These are phyloP conservation scores for Saccharomyces hybrid DNA, from an alignment of 1,139 yeast genomes.

Conservation along the genomic window DNA sequence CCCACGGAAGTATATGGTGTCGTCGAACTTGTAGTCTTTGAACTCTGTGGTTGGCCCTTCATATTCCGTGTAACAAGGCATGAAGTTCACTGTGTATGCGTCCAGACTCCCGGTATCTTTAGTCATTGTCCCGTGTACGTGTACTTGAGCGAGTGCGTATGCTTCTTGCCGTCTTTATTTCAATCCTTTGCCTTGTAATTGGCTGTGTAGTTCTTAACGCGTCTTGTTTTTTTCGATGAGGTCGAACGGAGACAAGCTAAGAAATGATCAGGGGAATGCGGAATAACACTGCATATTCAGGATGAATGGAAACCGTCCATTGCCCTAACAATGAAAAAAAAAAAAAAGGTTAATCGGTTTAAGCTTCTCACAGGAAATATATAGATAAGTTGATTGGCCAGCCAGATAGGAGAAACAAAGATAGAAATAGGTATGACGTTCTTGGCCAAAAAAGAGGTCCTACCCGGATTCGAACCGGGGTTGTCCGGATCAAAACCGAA, in stretches of 20 bases:
- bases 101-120: background rate
- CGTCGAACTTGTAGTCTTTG: background rate
- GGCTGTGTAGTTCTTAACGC: background rate
- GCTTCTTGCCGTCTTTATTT: background rate
- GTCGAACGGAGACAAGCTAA: background rate
- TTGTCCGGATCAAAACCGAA: conserved; percentile 71
- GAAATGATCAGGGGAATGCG: background rate
- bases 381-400: background rate
- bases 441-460: conserved; percentile 48
- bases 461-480: conserved; percentile 97
- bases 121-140: background rate
- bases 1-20: background rate
- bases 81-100: background rate
- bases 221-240: background rate
- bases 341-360: background rate
- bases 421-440: background rate
- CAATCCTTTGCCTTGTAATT: background rate
- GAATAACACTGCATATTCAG: background rate
- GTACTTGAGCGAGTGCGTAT: background rate
- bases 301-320: background rate
- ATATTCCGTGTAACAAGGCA: background rate
- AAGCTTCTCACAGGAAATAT: background rate
- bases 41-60: background rate
- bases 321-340: background rate
- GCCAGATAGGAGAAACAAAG: background rate